Evolutionary conservation across 306 rosid species (phyloP).

Genomic region (Quercus glauca): DNA sequence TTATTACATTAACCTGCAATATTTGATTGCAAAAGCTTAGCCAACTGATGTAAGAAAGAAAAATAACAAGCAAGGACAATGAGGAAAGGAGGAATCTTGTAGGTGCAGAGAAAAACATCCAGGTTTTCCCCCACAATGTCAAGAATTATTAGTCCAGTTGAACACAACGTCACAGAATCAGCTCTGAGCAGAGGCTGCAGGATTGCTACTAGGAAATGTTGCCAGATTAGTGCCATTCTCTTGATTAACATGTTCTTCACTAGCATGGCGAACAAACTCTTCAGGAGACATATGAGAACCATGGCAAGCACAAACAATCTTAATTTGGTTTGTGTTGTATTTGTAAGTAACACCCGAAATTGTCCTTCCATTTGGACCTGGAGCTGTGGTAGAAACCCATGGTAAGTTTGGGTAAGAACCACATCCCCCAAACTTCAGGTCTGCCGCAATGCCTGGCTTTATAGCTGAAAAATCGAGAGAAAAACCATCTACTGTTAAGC

Average conservation of each 20-base stretch:
- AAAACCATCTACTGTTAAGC: slow-evolving; percentile 45
- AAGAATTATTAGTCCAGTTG: slow-evolving; percentile 23
- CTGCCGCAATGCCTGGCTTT: slow-evolving; percentile 86
- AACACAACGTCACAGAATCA: slow-evolving; percentile 41
- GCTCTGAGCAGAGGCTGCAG: slow-evolving; percentile 71
- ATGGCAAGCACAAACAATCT: slow-evolving; percentile 94
- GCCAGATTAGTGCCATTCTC: slow-evolving; percentile 52
- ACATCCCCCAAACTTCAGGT: slow-evolving; percentile 81
- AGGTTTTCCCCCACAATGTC: slow-evolving; percentile 16
- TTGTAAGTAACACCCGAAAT: slow-evolving; percentile 93
- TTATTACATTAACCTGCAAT: slow-evolving; percentile 39
- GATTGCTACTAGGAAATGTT: slow-evolving; percentile 56
- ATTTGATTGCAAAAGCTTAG: slow-evolving; percentile 29
- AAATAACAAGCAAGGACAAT: slow-evolving; percentile 11
- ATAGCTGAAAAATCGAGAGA: slow-evolving; percentile 63
- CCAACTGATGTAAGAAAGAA: neutral
- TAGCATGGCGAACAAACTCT: slow-evolving; percentile 84
- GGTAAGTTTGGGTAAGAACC: slow-evolving; percentile 90
- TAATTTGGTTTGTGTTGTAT: slow-evolving; percentile 64
- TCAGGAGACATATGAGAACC: slow-evolving; percentile 83
- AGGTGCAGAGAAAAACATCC: slow-evolving; percentile 19
- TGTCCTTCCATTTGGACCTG: slow-evolving; percentile 77
- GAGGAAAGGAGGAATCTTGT: slow-evolving; percentile 33
- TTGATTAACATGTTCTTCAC: slow-evolving; percentile 45
- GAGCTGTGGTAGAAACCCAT: slow-evolving; percentile 91